Conservation (phyloP, 169 alveolate species). For the Pseudocohnilembus persalinus region DNA sequence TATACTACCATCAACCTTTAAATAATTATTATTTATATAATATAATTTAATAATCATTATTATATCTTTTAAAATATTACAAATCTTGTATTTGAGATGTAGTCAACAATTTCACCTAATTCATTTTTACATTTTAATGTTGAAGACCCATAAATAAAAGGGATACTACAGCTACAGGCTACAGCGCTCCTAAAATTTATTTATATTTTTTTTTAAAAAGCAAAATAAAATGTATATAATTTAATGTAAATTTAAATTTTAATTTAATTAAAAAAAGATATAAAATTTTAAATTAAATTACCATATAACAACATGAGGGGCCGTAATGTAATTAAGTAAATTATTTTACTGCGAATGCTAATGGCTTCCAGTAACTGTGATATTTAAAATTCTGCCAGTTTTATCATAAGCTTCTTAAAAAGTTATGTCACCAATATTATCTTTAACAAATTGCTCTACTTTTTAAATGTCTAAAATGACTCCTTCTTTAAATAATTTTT, state of each 20-base stretch:
- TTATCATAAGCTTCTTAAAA: slow-evolving; percentile 70
- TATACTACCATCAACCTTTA: slow-evolving; percentile 63
- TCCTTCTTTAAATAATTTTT: slow-evolving; percentile 13
- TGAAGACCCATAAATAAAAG: slow-evolving; percentile 62
- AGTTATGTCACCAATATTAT: slow-evolving; percentile 60
- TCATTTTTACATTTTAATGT: slow-evolving; percentile 61
- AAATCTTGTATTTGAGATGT: not conserved
- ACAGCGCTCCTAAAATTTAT: slow-evolving; percentile 69
- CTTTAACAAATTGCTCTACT: slow-evolving; percentile 15
- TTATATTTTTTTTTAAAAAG: too few species aligned
- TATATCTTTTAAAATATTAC: not conserved
- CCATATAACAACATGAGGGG: slow-evolving; percentile 74
- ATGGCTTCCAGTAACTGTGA: slow-evolving; percentile 52
- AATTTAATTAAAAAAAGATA: too few species aligned
- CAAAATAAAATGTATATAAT: too few species aligned
- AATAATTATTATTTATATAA: slow-evolving; percentile 27
- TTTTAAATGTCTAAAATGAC: not conserved
- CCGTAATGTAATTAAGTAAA: slow-evolving; percentile 64
- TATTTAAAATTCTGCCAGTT: slow-evolving; percentile 61
- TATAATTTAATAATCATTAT: too few species aligned
- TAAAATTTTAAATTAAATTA: too few species aligned
- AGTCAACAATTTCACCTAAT: slow-evolving; percentile 47
- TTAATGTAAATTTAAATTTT: too few species aligned
- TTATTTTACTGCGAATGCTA: slow-evolving; percentile 37
- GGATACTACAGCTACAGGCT: slow-evolving; percentile 63